These are phyloP conservation scores for Salvia hispanica DNA, from an alignment of 257 asterid species.

Conservation along the genomic window DNA sequence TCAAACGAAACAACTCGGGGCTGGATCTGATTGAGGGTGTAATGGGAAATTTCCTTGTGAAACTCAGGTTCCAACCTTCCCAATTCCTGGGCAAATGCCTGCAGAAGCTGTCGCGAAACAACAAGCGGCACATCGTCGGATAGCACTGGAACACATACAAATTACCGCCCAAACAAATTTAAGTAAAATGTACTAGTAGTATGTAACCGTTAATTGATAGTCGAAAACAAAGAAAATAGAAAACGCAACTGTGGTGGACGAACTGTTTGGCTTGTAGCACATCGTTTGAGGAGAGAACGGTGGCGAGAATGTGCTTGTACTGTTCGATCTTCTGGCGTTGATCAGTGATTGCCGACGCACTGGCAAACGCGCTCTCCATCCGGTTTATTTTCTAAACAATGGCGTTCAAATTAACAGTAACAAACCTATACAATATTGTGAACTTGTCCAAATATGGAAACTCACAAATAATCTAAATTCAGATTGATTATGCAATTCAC, in stretches of 20 bases:
- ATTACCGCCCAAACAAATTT: background rate
- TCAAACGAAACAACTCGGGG: slow-evolving; percentile 96
- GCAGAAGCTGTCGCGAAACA: slow-evolving; percentile 94
- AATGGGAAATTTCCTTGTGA: slow-evolving; percentile 90
- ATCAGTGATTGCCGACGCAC: slow-evolving; percentile 86
- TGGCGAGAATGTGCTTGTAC: slow-evolving; percentile 82
- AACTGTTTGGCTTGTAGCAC: slow-evolving; percentile 69
- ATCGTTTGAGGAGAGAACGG: slow-evolving; percentile 78
- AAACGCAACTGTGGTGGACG: slow-evolving; percentile 76
- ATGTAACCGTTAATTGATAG: background rate
- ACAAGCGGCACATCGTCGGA: slow-evolving; percentile 94
- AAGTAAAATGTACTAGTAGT: background rate
- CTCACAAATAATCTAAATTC: too few species aligned
- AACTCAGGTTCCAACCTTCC: slow-evolving; percentile 80
- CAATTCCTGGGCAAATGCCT: slow-evolving; percentile 88
- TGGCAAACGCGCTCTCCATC: slow-evolving; percentile 88
- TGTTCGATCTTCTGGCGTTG: slow-evolving; percentile 97
- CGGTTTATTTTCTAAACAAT: too few species aligned
- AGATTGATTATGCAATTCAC: too few species aligned
- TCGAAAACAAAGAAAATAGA: background rate
- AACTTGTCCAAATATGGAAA: too few species aligned
- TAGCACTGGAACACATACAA: slow-evolving; percentile 49
- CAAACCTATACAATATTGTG: too few species aligned
- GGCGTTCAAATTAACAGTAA: too few species aligned
- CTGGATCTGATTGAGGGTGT: slow-evolving; percentile 91